phyloP scores from a whole-genome alignment of 768 basidiomycete genomes.

The Trametes sanguinea region DNA sequence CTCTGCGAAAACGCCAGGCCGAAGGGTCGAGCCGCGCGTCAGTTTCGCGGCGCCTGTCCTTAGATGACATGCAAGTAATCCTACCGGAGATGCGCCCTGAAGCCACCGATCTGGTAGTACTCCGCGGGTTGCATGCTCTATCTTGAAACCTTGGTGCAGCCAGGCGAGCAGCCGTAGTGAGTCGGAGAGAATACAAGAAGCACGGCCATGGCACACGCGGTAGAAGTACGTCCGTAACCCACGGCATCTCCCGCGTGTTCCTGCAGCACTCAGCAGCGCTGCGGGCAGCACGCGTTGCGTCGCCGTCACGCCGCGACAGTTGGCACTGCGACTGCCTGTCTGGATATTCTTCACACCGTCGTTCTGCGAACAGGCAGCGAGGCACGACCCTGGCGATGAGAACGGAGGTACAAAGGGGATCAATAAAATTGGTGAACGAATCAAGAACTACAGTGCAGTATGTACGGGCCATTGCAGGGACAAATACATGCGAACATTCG shows the following conservation, averaged over 20 bases:
- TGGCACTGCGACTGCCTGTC: no score
- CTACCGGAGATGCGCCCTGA: slow-evolving; percentile 15
- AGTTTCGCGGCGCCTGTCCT: no score
- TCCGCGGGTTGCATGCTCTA: slow-evolving; percentile 7
- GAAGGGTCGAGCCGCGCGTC: no score
- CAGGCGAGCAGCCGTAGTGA: no score
- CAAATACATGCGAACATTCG: slow-evolving; percentile 31
- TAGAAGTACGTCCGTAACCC: not conserved
- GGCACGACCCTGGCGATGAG: no score
- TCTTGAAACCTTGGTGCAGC: no score
- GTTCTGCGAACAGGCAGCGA: no score
- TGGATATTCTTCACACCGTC: no score
- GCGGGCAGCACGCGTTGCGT: slow-evolving; percentile 11
- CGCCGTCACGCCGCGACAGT: slow-evolving; percentile 6
- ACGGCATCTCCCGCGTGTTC: not conserved
- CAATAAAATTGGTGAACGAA: slow-evolving; percentile 13
- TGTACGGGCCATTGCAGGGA: slow-evolving; percentile 27
- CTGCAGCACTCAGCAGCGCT: slow-evolving; percentile 2
- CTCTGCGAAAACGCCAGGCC: not conserved
- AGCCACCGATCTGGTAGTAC: slow-evolving; percentile 27
- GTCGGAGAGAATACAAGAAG: no score
- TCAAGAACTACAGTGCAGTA: slow-evolving; percentile 24
- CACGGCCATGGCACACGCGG: not conserved
- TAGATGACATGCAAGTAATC: not conserved
- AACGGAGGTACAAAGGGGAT: not conserved